Evolutionary conservation across 208 protist genomes (phyloP).

Genomic region (Herpetomonas tarakana): DNA sequence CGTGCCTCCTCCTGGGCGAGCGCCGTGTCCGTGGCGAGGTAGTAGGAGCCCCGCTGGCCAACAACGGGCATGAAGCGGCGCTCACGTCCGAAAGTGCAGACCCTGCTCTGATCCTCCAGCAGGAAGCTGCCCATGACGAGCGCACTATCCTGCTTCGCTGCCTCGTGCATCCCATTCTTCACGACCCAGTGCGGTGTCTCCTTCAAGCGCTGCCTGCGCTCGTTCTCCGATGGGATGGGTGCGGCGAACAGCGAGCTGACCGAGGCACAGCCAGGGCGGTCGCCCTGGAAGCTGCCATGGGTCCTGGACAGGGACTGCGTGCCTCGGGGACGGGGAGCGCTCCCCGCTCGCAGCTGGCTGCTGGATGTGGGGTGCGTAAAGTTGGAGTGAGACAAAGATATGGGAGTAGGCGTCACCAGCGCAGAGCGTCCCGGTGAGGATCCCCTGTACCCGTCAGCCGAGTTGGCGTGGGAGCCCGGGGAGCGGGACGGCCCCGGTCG

Average conservation of each 20-base stretch:
- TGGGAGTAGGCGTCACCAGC: neutral
- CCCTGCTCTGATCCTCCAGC: conserved; percentile 39
- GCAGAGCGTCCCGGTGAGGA: too few species aligned
- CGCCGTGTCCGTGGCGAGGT: conserved; percentile 41
- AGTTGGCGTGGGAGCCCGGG: neutral
- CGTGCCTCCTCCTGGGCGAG: conserved; percentile 32
- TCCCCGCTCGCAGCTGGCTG: neutral
- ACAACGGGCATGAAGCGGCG: conserved; percentile 57
- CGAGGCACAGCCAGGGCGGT: neutral
- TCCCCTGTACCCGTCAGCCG: too few species aligned
- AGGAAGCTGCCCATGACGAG: conserved; percentile 59
- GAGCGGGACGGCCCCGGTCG: neutral
- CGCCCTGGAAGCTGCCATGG: neutral
- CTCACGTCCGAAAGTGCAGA: conserved; percentile 67
- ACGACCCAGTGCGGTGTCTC: conserved; percentile 38
- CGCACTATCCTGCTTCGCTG: conserved; percentile 46
- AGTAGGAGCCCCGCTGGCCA: conserved; percentile 45
- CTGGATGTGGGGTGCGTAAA: neutral
- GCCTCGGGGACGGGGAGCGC: too few species aligned
- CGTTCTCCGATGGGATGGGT: conserved; percentile 26
- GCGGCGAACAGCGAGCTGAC: neutral
- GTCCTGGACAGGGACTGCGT: too few species aligned
- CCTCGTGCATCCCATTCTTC: conserved; percentile 48
- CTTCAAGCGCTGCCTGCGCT: conserved; percentile 25
- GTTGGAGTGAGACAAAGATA: neutral